phyloP scores from a whole-genome alignment of 192 early-diverging fungal species.

The Dissophora ornata region DNA sequence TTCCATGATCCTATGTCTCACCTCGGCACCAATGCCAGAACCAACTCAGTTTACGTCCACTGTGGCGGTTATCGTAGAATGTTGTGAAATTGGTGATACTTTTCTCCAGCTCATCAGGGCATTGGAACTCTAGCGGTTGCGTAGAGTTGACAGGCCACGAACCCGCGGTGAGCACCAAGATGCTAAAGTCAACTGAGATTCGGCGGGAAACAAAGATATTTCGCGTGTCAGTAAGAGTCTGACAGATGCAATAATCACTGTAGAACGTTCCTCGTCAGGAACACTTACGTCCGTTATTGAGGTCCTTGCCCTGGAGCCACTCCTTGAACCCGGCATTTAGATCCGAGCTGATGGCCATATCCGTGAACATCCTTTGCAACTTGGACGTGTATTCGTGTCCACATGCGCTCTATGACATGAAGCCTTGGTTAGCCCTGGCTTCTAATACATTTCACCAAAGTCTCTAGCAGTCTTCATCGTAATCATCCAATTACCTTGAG shows the following conservation, averaged over 20 bases:
- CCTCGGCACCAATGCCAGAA: conserved; percentile 84
- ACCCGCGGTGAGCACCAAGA: conserved; percentile 81
- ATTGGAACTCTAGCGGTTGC: conserved; percentile 75
- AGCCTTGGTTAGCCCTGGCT: no score
- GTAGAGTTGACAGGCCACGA: conserved; percentile 84
- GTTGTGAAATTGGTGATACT: conserved; percentile 74
- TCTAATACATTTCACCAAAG: no score
- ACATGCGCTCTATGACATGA: conserved; percentile 68
- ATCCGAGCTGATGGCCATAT: conserved; percentile 81
- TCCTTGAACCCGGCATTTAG: conserved; percentile 67
- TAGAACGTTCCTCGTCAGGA: no score
- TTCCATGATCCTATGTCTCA: conserved; percentile 26
- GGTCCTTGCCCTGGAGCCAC: conserved; percentile 48
- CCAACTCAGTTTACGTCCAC: conserved; percentile 84
- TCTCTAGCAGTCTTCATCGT: no score
- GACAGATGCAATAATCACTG: no score
- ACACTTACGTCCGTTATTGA: conserved; percentile 65
- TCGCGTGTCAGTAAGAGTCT: no score
- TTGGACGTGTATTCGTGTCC: conserved; percentile 89
- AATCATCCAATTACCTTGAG: conserved; percentile 68
- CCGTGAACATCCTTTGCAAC: conserved; percentile 89
- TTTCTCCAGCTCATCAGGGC: conserved; percentile 86
- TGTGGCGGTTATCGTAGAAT: conserved; percentile 79
- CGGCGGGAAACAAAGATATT: not conserved
- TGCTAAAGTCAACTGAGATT: conserved; percentile 71